A percentile compares a stretch with the other conserved stretches of the same genome.
Evolutionary conservation across 768 basidiomycete genomes (phyloP).

Genomic region (Imleria badia): DNA sequence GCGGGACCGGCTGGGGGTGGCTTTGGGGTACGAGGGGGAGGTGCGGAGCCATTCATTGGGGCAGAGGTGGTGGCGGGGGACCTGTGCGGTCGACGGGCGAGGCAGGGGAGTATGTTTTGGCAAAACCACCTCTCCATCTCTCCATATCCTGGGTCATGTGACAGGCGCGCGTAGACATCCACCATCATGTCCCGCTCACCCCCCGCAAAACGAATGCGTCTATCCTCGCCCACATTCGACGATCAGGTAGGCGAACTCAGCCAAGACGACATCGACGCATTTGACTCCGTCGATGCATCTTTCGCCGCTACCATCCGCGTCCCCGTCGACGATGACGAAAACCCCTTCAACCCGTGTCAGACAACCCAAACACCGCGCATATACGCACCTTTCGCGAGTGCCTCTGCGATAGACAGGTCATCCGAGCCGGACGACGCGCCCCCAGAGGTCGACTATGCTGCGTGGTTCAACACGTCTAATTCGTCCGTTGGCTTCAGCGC

Average conservation of each 20-base stretch:
- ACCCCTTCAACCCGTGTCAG: slow-evolving; percentile 17
- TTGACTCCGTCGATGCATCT: slow-evolving; percentile 49
- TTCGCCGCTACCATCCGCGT: too few relatives aligned
- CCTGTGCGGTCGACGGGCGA: slow-evolving; percentile 29
- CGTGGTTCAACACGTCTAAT: slow-evolving; percentile 48
- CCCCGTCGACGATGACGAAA: slow-evolving; percentile 15
- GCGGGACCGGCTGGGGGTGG: slow-evolving; percentile 59
- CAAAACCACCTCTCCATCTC: not conserved
- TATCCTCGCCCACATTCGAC: slow-evolving; percentile 69
- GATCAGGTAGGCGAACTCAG: slow-evolving; percentile 49
- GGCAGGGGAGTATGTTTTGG: slow-evolving; percentile 27
- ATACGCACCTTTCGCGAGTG: slow-evolving; percentile 19
- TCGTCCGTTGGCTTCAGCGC: slow-evolving; percentile 38
- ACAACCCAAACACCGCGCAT: slow-evolving; percentile 3
- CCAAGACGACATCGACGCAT: slow-evolving; percentile 53
- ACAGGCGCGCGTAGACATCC: not conserved
- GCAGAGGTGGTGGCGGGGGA: slow-evolving; percentile 13
- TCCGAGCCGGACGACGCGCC: slow-evolving; percentile 33
- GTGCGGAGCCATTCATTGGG: slow-evolving; percentile 48
- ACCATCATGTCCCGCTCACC: slow-evolving; percentile 30
- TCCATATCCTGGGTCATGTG: slow-evolving; percentile 18
- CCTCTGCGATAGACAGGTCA: slow-evolving; percentile 9
- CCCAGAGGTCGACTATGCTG: slow-evolving; percentile 41
- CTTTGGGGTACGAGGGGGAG: slow-evolving; percentile 40
- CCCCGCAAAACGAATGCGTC: slow-evolving; percentile 56